Conservation (phyloP, 2,329 filamentous ascomycete genomes). For the Capronia epimyces region DNA sequence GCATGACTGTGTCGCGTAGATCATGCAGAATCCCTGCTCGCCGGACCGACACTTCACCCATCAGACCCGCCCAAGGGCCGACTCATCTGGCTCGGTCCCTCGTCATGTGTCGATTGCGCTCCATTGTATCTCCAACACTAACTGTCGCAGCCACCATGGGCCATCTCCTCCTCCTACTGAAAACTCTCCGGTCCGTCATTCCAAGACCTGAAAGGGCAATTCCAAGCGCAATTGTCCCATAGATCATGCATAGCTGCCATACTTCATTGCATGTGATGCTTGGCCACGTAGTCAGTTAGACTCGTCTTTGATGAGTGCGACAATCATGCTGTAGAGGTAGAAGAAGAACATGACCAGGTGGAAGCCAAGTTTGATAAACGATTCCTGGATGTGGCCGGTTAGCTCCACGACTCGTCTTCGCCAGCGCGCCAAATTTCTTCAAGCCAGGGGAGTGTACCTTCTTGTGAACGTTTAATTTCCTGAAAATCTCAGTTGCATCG, state of each 20-base stretch:
- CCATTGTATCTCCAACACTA: background rate
- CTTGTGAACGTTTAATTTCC: slow-evolving; percentile 98
- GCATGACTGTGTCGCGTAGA: no score
- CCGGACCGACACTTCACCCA: no score
- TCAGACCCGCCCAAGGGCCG: no score
- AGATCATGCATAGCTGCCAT: slow-evolving; percentile 27
- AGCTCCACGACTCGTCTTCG: background rate
- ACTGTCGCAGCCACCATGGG: background rate
- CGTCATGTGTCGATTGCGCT: background rate
- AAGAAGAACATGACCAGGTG: slow-evolving; percentile 99
- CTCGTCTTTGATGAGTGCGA: slow-evolving; percentile 94
- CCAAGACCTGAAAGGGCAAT: background rate
- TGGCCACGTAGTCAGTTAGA: slow-evolving; percentile 59
- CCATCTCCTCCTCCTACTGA: background rate
- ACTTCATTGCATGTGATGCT: slow-evolving; percentile 39
- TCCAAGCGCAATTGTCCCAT: background rate
- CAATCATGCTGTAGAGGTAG: slow-evolving; percentile 98
- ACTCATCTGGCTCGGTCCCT: background rate
- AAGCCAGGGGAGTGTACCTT: slow-evolving; percentile 56
- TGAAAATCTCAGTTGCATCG: slow-evolving; percentile 98
- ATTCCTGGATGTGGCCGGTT: slow-evolving; percentile 64
- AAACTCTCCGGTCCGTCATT: background rate
- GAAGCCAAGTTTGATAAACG: slow-evolving; percentile 97
- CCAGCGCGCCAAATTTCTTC: background rate
- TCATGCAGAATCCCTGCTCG: no score